phyloP scores from a whole-genome alignment of 306 rosid genomes.

The Glycine tomentella region DNA sequence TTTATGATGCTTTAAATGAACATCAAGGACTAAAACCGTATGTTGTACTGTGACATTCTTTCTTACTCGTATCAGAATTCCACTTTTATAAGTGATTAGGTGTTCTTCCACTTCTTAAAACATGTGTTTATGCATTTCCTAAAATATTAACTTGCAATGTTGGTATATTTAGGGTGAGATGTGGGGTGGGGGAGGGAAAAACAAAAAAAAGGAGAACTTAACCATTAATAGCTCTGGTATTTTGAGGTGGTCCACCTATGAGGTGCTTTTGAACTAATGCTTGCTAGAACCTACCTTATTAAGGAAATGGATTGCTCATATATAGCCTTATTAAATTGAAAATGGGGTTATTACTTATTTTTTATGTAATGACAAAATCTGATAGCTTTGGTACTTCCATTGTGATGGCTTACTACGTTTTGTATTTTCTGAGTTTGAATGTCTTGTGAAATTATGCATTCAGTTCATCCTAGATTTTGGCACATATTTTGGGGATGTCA shows the following conservation, averaged over 20 bases:
- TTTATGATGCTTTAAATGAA: not conserved
- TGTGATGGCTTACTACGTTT: not conserved
- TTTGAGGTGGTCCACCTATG: not conserved
- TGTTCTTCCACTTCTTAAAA: not conserved
- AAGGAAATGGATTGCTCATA: not conserved
- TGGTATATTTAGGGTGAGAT: not conserved
- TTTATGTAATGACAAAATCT: slow-evolving; percentile 6
- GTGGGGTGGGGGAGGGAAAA: too few relatives aligned
- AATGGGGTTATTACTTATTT: slow-evolving; percentile 15
- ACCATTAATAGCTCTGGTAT: not conserved
- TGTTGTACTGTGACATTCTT: not conserved
- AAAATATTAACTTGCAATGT: not conserved
- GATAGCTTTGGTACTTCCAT: not conserved
- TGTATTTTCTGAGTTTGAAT: slow-evolving; percentile 1
- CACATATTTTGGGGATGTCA: not conserved
- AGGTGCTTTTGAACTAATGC: not conserved
- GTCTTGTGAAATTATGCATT: slow-evolving; percentile 10
- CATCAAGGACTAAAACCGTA: not conserved
- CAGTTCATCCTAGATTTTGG: not conserved
- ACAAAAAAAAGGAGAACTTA: too few relatives aligned
- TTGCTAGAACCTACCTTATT: not conserved
- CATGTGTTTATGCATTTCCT: not conserved
- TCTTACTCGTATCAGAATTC: not conserved
- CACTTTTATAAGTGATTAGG: not conserved
- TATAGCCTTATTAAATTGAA: slow-evolving; percentile 8